Conservation (phyloP, 805 yeast genomes). For the Teunomyces atbi region DNA sequence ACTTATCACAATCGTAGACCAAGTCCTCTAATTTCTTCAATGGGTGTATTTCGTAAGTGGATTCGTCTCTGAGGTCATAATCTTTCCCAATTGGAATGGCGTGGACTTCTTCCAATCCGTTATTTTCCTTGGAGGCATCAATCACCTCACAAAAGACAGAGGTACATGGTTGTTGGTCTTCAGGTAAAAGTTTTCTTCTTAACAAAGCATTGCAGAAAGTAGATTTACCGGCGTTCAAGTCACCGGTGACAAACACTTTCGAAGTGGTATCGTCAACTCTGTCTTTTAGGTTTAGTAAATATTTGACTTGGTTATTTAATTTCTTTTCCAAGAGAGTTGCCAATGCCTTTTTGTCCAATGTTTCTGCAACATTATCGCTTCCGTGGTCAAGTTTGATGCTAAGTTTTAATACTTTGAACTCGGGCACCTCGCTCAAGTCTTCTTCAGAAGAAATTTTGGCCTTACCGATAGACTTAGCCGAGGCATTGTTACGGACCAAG, state of each 20-base stretch:
- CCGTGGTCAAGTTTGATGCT: slow-evolving; percentile 55
- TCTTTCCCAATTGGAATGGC: slow-evolving; percentile 65
- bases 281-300: slow-evolving; percentile 67
- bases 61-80: slow-evolving; percentile 56
- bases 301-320: slow-evolving; percentile 61
- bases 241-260: slow-evolving; percentile 95
- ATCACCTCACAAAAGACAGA: slow-evolving; percentile 93
- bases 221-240: slow-evolving; percentile 93
- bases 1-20: slow-evolving; percentile 72
- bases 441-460: slow-evolving; percentile 13
- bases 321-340: slow-evolving; percentile 70
- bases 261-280: slow-evolving; percentile 90
- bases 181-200: slow-evolving; percentile 77
- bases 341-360: slow-evolving; percentile 65
- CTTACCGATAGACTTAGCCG: slow-evolving; percentile 16
- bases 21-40: slow-evolving; percentile 62
- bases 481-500: slow-evolving; percentile 40
- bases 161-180: slow-evolving; percentile 97
- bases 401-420: slow-evolving; percentile 62
- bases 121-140: slow-evolving; percentile 70
- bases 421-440: slow-evolving; percentile 24
- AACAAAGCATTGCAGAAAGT: slow-evolving; percentile 91
- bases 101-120: slow-evolving; percentile 84
- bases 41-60: slow-evolving; percentile 58
- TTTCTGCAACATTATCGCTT: slow-evolving; percentile 45